These are phyloP conservation scores for Nicotiana obtusifolia DNA, from an alignment of 257 asterid genomes.

Conservation along the genomic window DNA sequence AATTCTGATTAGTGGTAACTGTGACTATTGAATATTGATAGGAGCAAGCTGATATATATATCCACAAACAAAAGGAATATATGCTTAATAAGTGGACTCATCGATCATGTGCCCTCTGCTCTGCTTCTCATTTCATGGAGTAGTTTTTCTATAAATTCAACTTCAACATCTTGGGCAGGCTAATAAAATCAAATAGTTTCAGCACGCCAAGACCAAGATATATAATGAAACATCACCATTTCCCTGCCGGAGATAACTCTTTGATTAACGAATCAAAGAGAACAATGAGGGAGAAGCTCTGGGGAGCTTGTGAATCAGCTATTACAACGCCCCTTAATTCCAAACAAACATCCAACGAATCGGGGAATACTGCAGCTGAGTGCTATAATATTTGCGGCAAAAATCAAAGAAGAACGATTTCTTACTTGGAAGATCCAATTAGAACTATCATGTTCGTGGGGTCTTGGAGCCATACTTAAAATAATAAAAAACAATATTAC, in stretches of 20 bases:
- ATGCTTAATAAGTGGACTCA: neutral
- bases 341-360: constrained; percentile 17
- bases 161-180: neutral
- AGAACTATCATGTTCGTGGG: constrained; percentile 58
- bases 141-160: constrained; percentile 20
- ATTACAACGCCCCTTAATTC: too few species aligned
- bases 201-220: neutral
- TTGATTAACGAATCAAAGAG: constrained; percentile 18
- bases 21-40: neutral
- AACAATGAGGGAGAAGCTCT: constrained; percentile 20
- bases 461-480: constrained; percentile 50
- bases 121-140: neutral
- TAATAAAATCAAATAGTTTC: neutral
- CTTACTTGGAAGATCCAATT: constrained; percentile 51
- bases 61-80: constrained; percentile 5
- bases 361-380: neutral
- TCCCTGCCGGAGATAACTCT: constrained; percentile 21
- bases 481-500: neutral
- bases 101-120: neutral
- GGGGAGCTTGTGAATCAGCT: constrained; percentile 8
- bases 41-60: neutral
- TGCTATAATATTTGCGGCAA: neutral
- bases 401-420: constrained; percentile 30
- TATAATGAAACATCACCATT: constrained; percentile 36
- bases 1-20: neutral